Conservation (phyloP, 164 flowering plant species). For the Umbilicus rupestris region DNA sequence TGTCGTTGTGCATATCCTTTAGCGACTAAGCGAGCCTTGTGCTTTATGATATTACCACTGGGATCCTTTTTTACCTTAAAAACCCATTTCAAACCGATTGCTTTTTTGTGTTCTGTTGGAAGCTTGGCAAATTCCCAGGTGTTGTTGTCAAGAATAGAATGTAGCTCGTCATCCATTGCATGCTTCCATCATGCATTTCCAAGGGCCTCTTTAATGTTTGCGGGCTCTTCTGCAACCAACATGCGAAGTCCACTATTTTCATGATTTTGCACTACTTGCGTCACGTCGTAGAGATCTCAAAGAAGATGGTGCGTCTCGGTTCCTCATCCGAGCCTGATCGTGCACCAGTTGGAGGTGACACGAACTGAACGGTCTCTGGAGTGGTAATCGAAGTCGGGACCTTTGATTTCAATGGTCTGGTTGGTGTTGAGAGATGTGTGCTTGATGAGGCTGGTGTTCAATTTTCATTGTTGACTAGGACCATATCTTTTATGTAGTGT, state of each 20-base stretch:
- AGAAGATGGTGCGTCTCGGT: not conserved
- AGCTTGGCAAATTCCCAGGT: not conserved
- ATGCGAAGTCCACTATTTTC: not conserved
- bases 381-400: no score
- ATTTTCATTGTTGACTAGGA: no score
- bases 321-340: no score
- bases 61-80: no score
- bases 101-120: not conserved
- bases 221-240: not conserved
- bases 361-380: no score
- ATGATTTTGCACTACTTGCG: not conserved
- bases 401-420: no score
- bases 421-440: no score
- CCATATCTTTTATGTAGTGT: no score
- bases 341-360: no score
- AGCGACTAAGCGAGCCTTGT: not conserved
- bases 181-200: not conserved
- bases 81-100: constrained; percentile 1
- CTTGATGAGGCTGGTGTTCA: no score
- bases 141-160: not conserved
- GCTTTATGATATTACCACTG: no score
- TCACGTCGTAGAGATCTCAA: not conserved
- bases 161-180: not conserved
- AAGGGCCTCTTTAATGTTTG: not conserved
- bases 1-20: no score